Evolutionary conservation across 2,329 filamentous ascomycete species (phyloP), one percentile per base, ranked within the genome.

Genomic region (Verticillium klebahnii): DNA sequence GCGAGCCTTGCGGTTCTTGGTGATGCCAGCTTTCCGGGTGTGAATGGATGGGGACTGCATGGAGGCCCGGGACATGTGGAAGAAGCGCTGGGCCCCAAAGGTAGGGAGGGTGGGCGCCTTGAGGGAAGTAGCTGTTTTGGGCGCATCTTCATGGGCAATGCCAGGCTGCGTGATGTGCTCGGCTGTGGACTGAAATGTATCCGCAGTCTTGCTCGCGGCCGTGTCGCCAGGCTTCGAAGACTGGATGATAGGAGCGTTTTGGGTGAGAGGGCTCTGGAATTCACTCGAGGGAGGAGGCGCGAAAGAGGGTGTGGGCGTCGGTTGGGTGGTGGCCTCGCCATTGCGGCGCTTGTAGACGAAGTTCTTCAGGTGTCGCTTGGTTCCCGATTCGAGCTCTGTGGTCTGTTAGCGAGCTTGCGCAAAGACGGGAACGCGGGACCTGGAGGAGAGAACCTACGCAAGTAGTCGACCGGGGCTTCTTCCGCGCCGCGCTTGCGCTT

Each of bases 401-500:
- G 32, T 39, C 23, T 57, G 32, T 64, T 15, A 50, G 40, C 19
- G 11, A 19, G 50, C 32, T 31, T 9, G 2, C 6, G 15, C 11
- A 61, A 58, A 14, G 19, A 57, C 56, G 55, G 39, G 34, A 62
- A 61, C 57, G 56, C 45, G 40, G 59, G 25, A 11, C 19, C 23
- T 36, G 19, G 37, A 19, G 15, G 32, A 25, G 56, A 58, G 17
- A 19, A 34, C 81, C 64, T 69, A 86, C 83, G 79, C 56, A 87
- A 78, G 67, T 84, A 85, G 60, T 83, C 80, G 58, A 86, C 80
- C 3, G 84, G 82, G 14, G 76, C 74, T 37, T 80, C 78, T 62
- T 83, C 80, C 17, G 81, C 82, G 58, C 79, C 80, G 50, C 82
- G 81, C 74, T 87, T 87, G 69, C 85, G 83, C 78, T 87, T 87